Evolutionary conservation across 768 basidiomycete genomes (phyloP).

Genomic region (Serpula lacrymans): DNA sequence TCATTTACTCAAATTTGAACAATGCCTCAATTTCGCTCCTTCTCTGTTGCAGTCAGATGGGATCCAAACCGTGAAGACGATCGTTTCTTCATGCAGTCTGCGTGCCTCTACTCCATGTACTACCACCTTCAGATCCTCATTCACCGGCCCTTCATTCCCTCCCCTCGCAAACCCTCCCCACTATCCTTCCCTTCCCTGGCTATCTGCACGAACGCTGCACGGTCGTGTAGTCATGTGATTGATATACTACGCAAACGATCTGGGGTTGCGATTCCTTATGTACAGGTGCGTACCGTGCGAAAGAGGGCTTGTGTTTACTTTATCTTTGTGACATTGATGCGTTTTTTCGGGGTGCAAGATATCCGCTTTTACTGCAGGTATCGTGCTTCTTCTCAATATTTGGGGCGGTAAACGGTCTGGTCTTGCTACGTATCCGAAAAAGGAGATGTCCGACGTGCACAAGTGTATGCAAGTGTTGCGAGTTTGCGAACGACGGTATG

Average conservation of each 20-base stretch:
- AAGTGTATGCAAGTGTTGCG: constrained; percentile 36
- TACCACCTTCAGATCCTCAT: constrained; percentile 43
- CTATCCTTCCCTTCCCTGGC: constrained; percentile 35
- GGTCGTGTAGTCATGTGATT: constrained; percentile 37
- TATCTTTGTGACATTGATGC: neutral
- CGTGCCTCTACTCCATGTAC: constrained; percentile 36
- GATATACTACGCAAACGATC: constrained; percentile 27
- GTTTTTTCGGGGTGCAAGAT: too few species aligned
- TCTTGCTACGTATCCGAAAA: constrained; percentile 23
- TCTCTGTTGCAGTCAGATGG: constrained; percentile 34
- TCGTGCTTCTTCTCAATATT: constrained; percentile 44
- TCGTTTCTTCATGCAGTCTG: constrained; percentile 36
- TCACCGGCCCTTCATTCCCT: constrained; percentile 45
- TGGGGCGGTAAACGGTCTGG: constrained; percentile 36
- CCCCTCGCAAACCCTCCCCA: constrained; percentile 14
- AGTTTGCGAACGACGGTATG: neutral
- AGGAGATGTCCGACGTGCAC: constrained; percentile 36
- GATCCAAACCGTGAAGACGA: constrained; percentile 35
- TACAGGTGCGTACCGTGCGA: constrained; percentile 4
- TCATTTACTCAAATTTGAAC: neutral
- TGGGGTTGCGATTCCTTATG: constrained; percentile 13
- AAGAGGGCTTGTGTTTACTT: neutral
- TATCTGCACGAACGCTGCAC: constrained; percentile 41
- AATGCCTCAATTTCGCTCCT: neutral
- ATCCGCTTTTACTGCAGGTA: constrained; percentile 37